phyloP scores from a whole-genome alignment of 129 eudicot genomes.

The Erigeron canadensis region DNA sequence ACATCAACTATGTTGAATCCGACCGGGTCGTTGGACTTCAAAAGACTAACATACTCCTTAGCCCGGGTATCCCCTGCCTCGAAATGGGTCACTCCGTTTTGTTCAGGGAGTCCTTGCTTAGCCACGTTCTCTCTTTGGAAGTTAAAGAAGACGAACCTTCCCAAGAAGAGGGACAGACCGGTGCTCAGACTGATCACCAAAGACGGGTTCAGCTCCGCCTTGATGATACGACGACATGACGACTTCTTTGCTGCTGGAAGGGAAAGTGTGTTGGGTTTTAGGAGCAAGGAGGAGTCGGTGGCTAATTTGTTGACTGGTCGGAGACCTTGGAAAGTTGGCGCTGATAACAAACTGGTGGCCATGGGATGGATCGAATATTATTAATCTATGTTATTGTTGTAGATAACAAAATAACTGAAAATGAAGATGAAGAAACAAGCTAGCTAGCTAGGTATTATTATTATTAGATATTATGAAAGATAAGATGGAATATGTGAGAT shows the following conservation, averaged over 20 bases:
- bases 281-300: conserved; percentile 34
- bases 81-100: conserved; percentile 80
- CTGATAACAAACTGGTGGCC: conserved; percentile 64
- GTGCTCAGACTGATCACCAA: conserved; percentile 91
- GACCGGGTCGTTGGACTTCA: conserved; percentile 92
- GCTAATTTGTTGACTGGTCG: conserved; percentile 59
- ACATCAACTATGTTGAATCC: conserved; percentile 95
- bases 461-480: too few species aligned
- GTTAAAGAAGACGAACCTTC: conserved; percentile 86
- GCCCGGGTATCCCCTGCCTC: conserved; percentile 93
- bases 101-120: conserved; percentile 84
- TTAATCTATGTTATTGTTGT: background rate
- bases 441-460: too few species aligned
- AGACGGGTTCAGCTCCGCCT: conserved; percentile 74
- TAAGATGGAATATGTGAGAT: conserved; percentile 26
- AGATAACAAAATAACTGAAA: too few species aligned
- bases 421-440: background rate
- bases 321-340: conserved; percentile 76
- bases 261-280: conserved; percentile 19
- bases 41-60: conserved; percentile 87
- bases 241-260: conserved; percentile 36
- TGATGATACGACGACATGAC: conserved; percentile 21
- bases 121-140: conserved; percentile 97
- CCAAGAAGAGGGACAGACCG: conserved; percentile 81
- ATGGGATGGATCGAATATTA: too few species aligned